phyloP scores from a whole-genome alignment of 1,139 yeast genomes.

The Hemisphaericaspora xylanilytica region DNA sequence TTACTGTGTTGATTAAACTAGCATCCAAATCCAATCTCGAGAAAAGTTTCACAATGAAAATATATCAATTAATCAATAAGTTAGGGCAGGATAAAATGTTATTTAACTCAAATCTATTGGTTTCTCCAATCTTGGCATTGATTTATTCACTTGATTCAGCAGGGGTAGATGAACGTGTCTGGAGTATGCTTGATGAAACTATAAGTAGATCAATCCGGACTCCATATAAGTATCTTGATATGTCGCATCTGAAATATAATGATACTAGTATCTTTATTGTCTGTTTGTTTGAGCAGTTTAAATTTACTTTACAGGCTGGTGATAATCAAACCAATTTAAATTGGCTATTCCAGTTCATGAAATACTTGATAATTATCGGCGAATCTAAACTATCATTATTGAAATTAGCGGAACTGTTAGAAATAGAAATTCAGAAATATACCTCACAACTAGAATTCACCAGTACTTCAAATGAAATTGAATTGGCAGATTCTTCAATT shows the following conservation, averaged over 20 bases:
- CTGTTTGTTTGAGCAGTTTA: conserved; percentile 71
- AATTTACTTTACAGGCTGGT: conserved; percentile 41
- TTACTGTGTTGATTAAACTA: conserved; percentile 57
- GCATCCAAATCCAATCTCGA: conserved; percentile 25
- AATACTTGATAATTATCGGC: conserved; percentile 50
- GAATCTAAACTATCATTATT: conserved; percentile 37
- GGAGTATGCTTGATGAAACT: conserved; percentile 71
- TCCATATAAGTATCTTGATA: conserved; percentile 83
- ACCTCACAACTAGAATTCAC: conserved; percentile 4
- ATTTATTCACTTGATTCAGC: conserved; percentile 33
- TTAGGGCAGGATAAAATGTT: conserved; percentile 28
- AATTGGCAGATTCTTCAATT: conserved; percentile 12
- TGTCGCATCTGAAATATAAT: conserved; percentile 39
- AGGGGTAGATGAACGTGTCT: conserved; percentile 19
- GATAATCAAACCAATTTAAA: conserved; percentile 24
- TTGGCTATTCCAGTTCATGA: conserved; percentile 54
- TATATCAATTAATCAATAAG: conserved; percentile 22
- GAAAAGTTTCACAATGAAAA: conserved; percentile 21
- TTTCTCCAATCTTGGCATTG: conserved; percentile 45
- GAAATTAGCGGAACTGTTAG: conserved; percentile 12
- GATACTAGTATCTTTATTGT: conserved; percentile 65
- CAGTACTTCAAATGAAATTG: conserved; percentile 1
- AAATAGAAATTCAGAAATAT: conserved; percentile 5
- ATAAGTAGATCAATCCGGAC: conserved; percentile 65
- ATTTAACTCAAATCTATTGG: conserved; percentile 45